Evolutionary conservation across 2,329 filamentous ascomycete genomes (phyloP).

Genomic region (Ceratocystis huliohia): DNA sequence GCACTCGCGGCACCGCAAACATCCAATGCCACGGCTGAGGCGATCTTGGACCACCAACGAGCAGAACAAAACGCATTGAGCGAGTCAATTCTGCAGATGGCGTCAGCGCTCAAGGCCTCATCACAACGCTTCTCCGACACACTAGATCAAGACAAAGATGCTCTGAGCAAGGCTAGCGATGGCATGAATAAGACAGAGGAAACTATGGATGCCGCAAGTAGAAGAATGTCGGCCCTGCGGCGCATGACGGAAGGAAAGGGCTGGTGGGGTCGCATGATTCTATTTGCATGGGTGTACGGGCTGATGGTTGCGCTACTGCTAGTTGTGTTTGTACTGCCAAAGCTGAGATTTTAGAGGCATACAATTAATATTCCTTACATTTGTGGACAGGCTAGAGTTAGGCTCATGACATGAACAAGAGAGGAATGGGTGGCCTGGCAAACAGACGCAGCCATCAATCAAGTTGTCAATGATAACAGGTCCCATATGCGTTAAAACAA

Average conservation of each 20-base stretch:
- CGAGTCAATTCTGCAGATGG: slow-evolving; percentile 67
- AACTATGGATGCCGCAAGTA: slow-evolving; percentile 63
- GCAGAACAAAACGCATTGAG: slow-evolving; percentile 74
- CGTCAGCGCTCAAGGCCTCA: slow-evolving; percentile 61
- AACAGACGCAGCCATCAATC: background rate
- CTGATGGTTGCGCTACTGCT: slow-evolving; percentile 67
- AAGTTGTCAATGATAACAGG: background rate
- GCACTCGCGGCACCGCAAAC: slow-evolving; percentile 29
- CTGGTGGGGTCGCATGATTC: slow-evolving; percentile 70
- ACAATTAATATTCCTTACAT: too few relatives aligned
- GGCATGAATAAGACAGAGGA: slow-evolving; percentile 65
- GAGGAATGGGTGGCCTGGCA: background rate
- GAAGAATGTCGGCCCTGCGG: slow-evolving; percentile 62
- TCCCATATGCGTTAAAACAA: background rate
- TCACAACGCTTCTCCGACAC: slow-evolving; percentile 58
- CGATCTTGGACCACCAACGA: slow-evolving; percentile 62
- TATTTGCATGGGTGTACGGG: slow-evolving; percentile 74
- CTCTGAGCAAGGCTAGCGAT: slow-evolving; percentile 56
- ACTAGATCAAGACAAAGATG: slow-evolving; percentile 58
- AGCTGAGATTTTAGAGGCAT: slow-evolving; percentile 59
- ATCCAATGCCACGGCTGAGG: slow-evolving; percentile 48
- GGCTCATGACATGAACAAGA: too few relatives aligned
- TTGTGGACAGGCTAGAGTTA: background rate
- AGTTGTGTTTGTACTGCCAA: slow-evolving; percentile 76
- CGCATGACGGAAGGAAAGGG: slow-evolving; percentile 79